These are phyloP conservation scores for Jimgerdemannia lactiflua DNA, from an alignment of 192 early-diverging fungal genomes.

Conservation along the genomic window DNA sequence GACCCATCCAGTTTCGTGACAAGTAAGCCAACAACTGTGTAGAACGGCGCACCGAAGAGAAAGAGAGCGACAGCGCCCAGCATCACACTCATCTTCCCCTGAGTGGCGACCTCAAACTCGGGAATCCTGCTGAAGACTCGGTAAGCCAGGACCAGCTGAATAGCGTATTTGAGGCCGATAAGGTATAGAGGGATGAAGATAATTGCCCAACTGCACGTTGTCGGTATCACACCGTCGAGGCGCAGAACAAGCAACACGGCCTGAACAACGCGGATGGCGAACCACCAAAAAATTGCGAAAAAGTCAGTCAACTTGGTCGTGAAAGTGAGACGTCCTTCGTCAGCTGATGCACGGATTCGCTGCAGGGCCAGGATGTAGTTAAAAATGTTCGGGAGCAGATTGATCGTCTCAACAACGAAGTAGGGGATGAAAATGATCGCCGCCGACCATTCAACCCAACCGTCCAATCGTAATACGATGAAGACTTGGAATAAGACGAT, in stretches of 20 bases:
- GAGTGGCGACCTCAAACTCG: slow-evolving; percentile 39
- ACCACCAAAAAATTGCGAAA: slow-evolving; percentile 61
- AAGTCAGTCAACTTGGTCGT: slow-evolving; percentile 17
- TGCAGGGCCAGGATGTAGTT: slow-evolving; percentile 27
- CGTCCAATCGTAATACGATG: slow-evolving; percentile 70
- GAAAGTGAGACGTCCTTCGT: slow-evolving; percentile 10
- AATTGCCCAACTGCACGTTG: slow-evolving; percentile 54
- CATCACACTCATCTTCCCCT: slow-evolving; percentile 44
- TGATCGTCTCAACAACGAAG: slow-evolving; percentile 74
- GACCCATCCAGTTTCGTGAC: slow-evolving; percentile 43
- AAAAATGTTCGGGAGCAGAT: slow-evolving; percentile 50
- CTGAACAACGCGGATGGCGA: slow-evolving; percentile 61
- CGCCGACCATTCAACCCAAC: slow-evolving; percentile 55
- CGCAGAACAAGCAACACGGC: slow-evolving; percentile 64
- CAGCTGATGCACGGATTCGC: slow-evolving; percentile 17
- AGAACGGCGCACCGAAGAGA: slow-evolving; percentile 43
- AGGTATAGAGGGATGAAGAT: slow-evolving; percentile 72
- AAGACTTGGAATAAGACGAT: slow-evolving; percentile 73
- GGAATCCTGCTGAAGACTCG: slow-evolving; percentile 28
- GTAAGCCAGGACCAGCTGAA: slow-evolving; percentile 44
- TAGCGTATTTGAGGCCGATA: slow-evolving; percentile 51
- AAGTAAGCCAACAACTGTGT: slow-evolving; percentile 54
- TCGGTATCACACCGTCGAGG: slow-evolving; percentile 45
- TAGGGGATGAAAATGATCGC: slow-evolving; percentile 77
- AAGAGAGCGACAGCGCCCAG: slow-evolving; percentile 38